Conservation (phyloP, 768 basidiomycete species). For the Hemileccinum rubropunctum region DNA sequence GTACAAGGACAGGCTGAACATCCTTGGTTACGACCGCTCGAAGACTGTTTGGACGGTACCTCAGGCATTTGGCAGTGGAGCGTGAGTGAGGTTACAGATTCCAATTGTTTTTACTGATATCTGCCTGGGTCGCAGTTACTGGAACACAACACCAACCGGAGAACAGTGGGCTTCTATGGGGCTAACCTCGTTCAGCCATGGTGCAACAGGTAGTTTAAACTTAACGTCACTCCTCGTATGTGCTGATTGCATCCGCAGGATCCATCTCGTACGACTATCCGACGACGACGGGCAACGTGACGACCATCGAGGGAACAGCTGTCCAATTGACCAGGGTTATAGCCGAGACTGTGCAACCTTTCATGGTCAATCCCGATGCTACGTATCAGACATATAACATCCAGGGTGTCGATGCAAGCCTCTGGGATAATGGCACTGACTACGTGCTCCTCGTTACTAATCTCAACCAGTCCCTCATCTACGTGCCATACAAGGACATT, state of each 20-base stretch:
- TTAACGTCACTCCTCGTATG: background rate
- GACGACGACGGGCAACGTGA: conserved; percentile 15
- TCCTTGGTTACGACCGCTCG: conserved; percentile 61
- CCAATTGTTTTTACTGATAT: background rate
- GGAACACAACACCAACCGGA: conserved; percentile 30
- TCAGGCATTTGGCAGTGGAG: conserved; percentile 67
- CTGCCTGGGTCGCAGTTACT: conserved; percentile 19
- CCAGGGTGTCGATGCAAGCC: conserved; percentile 22
- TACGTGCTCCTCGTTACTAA: conserved; percentile 24
- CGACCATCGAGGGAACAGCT: conserved; percentile 25
- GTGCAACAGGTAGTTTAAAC: conserved; percentile 20
- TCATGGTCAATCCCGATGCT: conserved; percentile 13
- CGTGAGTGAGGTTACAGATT: conserved; percentile 17
- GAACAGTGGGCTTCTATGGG: conserved; percentile 25
- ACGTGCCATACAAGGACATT: conserved; percentile 17
- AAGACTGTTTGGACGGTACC: conserved; percentile 78
- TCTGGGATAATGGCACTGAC: conserved; percentile 21
- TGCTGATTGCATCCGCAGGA: too few species aligned
- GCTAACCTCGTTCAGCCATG: conserved; percentile 25
- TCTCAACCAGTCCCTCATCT: background rate
- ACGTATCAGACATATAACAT: conserved; percentile 8
- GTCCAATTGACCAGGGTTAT: conserved; percentile 3
- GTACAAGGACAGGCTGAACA: conserved; percentile 54
- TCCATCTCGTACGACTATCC: conserved; percentile 30
- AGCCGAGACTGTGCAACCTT: conserved; percentile 14